Evolutionary conservation across 192 early-diverging fungal species (phyloP), one percentile per base, ranked within the genome.

Genomic region (Coemansia sp.): DNA sequence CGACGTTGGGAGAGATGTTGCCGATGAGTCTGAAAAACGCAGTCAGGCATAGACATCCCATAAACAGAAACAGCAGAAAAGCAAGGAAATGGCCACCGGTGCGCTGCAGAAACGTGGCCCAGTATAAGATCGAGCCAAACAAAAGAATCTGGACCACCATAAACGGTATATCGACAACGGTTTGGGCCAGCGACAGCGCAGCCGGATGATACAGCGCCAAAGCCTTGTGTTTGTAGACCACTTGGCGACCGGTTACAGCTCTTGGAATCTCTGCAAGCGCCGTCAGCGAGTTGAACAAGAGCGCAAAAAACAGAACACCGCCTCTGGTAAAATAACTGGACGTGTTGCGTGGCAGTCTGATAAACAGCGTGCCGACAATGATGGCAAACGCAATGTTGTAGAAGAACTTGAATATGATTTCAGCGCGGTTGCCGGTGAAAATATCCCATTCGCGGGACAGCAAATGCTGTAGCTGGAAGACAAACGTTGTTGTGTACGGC

Each of bases 161-260:
- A 43, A 88, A 90, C 48, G 90, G 90, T 33, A 62, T 56, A 6
- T 71, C 74, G 11, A 75, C 68, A 0, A 70, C 14, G 1, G 69
- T 67, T 43, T 75, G 65, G 12, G 70, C 80, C 36, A 73, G 37
- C 12, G 78, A 72, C 7, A 75, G 61, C 0, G 75, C 76, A 0
- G 72, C 73, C 3, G 79, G 79, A 35, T 75, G 72, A 38, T 77
- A 72, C 60, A 92, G 69, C 20, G 89, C 88, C 71, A 89, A 88
- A 2, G 84, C 85, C 53, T 89, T 90, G 76, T 95, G 93, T 67
- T 95, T 95, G 75, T 91, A 87, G 18, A 91, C 71, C 33, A 92
- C 86, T n/a, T 87, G 82, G 32, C 93, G 89, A 45, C 90, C 90
- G 22, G 85, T 79, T 51, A 93, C 83, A 38, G 89, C 86, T 48